Conservation (phyloP, 805 yeast species). For the Lipomyces spencermartinsiae region DNA sequence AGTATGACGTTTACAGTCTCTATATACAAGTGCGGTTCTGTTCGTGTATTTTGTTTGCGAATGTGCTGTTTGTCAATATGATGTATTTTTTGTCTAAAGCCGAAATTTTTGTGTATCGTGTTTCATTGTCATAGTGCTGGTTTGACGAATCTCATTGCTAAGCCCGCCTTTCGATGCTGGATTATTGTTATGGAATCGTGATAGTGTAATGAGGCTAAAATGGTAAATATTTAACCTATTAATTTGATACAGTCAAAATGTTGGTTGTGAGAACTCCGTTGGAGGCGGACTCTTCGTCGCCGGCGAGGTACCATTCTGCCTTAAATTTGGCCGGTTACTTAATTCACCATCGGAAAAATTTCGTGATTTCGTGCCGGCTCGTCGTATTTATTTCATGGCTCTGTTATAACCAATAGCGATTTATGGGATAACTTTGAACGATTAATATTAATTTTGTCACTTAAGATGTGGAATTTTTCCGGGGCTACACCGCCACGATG, state of each 20-base stretch:
- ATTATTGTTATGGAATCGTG: not conserved
- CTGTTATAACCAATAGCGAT: too few relatives aligned
- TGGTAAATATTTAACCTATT: not conserved
- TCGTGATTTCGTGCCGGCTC: too few relatives aligned
- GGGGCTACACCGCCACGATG: not conserved
- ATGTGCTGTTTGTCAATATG: not conserved
- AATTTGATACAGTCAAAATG: not conserved
- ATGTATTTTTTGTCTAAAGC: not conserved
- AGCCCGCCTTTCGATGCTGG: not conserved
- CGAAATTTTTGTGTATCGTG: not conserved
- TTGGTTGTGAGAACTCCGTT: too few relatives aligned
- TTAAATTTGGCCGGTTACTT: too few relatives aligned
- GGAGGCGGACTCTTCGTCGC: too few relatives aligned
- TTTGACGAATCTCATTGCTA: not conserved
- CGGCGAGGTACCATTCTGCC: too few relatives aligned
- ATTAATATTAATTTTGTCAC: too few relatives aligned
- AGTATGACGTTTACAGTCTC: not conserved
- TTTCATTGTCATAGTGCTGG: not conserved
- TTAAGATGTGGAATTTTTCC: too few relatives aligned
- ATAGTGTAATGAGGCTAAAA: constrained; percentile 1
- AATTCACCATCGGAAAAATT: too few relatives aligned
- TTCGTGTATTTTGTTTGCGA: not conserved
- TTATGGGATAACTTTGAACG: too few relatives aligned
- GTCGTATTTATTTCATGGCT: too few relatives aligned
- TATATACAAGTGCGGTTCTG: not conserved